Base-by-base conservation (phyloP, 495 filamentous ascomycete genomes). In the Glarea lozoyensis region DNA sequence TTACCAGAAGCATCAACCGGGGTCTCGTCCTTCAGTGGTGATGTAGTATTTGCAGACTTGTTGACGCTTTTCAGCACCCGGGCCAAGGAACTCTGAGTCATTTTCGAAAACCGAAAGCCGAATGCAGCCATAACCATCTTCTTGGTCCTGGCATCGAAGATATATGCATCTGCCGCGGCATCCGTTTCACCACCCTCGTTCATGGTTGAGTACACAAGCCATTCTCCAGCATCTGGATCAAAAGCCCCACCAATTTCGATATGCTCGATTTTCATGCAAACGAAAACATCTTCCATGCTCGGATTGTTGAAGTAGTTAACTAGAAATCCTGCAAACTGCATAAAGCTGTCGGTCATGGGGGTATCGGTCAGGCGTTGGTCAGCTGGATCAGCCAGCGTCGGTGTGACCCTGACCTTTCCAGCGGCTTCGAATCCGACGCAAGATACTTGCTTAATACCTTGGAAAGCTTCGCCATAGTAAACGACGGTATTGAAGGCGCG, bases 291-390 rank as follows among this genome's bases (percentile, higher is more conserved):
- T 6, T 42, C 27, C 11, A 23, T 6, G 23, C 22, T 25, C 1
- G 33, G 10, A 10, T 36, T 36, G 20, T 41, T 18, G 18, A 42
- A 37, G 23, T 17, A 37, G 20, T 73, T 77, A 12, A 75, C 66
- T 49, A 57, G 72, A 21, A 78, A 61, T 0, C 72, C 70, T 12
- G 52, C 72, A 1, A 75, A 65, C 43, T 76, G 72, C 42, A 65
- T 59, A 48, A 78, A 75, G 15, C 29, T 43, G 11, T 48, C 47
- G 33, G 45, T 38, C 5, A 71, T 51, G 6, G 37, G 42, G 0
- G 57, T 46, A 29, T 73, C 68, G 0, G 4, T 31, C 2, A 44
- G 23, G 10, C 19, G 17, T n/a, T 50, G 4, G 21, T 29, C 19
- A 60, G 55, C 59, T 56, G 65, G 6, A 63, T 50, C 37, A 60